phyloP scores from a whole-genome alignment of 805 yeast genomes.

The Jamesozyma rosinii region DNA sequence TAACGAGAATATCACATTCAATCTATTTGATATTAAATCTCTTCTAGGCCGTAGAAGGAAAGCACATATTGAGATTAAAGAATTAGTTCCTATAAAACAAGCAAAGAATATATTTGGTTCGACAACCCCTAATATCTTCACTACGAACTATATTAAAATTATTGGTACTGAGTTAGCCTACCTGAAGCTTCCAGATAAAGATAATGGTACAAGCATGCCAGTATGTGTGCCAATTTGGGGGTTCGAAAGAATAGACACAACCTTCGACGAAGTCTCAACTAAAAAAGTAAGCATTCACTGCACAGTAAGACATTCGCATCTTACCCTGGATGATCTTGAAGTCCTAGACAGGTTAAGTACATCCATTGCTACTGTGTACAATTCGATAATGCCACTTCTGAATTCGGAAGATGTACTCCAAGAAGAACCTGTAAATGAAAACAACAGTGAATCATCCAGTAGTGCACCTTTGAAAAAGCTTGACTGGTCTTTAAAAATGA shows the following conservation, averaged over 20 bases:
- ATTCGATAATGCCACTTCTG: background rate
- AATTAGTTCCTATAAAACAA: background rate
- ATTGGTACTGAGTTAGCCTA: constrained; percentile 17
- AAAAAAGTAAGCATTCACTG: constrained; percentile 12
- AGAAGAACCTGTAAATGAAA: background rate
- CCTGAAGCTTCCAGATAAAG: constrained; percentile 8
- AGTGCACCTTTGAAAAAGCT: background rate
- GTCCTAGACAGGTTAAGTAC: constrained; percentile 14
- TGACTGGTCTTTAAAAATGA: constrained; percentile 17
- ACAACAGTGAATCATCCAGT: background rate
- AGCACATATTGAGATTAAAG: background rate
- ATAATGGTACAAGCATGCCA: constrained; percentile 5
- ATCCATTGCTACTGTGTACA: constrained; percentile 1
- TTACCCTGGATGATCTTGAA: constrained; percentile 17
- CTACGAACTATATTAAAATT: constrained; percentile 19
- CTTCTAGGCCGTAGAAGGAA: constrained; percentile 11
- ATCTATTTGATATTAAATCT: constrained; percentile 17
- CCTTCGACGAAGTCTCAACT: constrained; percentile 13
- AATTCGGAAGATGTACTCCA: background rate
- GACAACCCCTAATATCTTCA: constrained; percentile 3
- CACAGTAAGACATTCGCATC: constrained; percentile 23
- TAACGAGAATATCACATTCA: constrained; percentile 15
- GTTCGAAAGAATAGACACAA: constrained; percentile 25
- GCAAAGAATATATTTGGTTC: background rate
- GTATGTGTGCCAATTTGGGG: constrained; percentile 20